Percentiles rank a stretch among this genome's conserved stretches.
Conservation (phyloP, 257 asterid genomes). For the Eustoma russellianum region DNA sequence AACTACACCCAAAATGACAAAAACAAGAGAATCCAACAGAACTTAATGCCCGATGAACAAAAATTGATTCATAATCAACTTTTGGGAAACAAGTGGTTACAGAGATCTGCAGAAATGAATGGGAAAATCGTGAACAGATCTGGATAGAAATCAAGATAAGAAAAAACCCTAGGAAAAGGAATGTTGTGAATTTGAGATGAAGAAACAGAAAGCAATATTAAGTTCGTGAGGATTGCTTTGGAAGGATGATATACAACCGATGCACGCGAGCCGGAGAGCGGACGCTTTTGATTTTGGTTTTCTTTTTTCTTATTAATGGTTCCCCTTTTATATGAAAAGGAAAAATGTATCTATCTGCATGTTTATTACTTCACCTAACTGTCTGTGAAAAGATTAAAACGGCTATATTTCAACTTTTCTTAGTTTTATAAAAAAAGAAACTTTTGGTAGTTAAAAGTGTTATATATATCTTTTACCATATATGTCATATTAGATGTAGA, state of each 20-base stretch:
- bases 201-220: neutral
- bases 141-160: conserved; percentile 9
- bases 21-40: conserved; percentile 8
- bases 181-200: neutral
- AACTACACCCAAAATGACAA: neutral
- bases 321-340: neutral
- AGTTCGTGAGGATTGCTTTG: conserved; percentile 15
- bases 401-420: no score
- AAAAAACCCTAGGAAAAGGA: conserved; percentile 9
- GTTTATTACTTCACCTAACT: no score
- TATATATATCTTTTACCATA: no score
- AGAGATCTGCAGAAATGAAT: conserved; percentile 6
- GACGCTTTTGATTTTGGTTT: neutral
- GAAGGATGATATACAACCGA: conserved; percentile 6
- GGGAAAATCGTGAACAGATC: conserved; percentile 6
- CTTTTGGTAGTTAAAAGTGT: no score
- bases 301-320: neutral
- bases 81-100: neutral
- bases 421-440: no score
- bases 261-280: neutral
- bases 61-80: neutral
- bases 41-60: neutral
- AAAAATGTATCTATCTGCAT: neutral
- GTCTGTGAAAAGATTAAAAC: no score
- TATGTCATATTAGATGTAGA: no score